Evolutionary conservation across 2,329 filamentous ascomycete species (phyloP), one percentile per base, ranked within the genome.

Genomic region (Aspergillus sp.): DNA sequence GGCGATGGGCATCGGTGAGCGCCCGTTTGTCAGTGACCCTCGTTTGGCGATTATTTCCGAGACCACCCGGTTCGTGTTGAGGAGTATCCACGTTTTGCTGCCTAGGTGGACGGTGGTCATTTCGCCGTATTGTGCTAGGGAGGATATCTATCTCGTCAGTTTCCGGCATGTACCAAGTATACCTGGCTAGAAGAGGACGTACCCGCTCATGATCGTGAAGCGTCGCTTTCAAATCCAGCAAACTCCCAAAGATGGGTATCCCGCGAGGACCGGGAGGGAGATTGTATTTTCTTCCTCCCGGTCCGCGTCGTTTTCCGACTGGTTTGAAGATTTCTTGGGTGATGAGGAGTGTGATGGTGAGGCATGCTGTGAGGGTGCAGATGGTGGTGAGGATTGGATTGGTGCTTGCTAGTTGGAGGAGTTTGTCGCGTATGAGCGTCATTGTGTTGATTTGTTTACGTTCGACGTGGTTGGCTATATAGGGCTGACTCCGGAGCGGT

Each of bases 51-150:
- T 68, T 31, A 72, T 59, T 35, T 69, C 65, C 2, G 53, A 53
- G 26, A 69, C 63, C 2, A 71, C 67, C 6, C 70, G 65, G 27
- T 60, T 49, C 10, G 49, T 62, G 49, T 74, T 74, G 5, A 74
- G 61, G 11, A 73, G 54, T 12, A 74, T 56, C 66, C 66, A 72
- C 1, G 66, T 72, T 43, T 67, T 69, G 27, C 58, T 59, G 4
- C 62, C 62, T 3, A 64, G 45, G 26, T 60, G 60, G 0, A 60
- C 12, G 1, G 61, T 64, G 5, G 56, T 53, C 61, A 65, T 64
- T 40, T 64, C 61, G 9, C 60, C 61, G 49, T 60, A 62, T 13
- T 48, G 12, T 6, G 44, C 41, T 5, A 57, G 39, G 5, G 44
- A 35, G 1, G 27, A 33, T 27, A 38, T 32, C 48, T 52, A 29